These are phyloP conservation scores for Agarophyton chilense DNA, from an alignment of 23 red algal species.

Conservation along the genomic window DNA sequence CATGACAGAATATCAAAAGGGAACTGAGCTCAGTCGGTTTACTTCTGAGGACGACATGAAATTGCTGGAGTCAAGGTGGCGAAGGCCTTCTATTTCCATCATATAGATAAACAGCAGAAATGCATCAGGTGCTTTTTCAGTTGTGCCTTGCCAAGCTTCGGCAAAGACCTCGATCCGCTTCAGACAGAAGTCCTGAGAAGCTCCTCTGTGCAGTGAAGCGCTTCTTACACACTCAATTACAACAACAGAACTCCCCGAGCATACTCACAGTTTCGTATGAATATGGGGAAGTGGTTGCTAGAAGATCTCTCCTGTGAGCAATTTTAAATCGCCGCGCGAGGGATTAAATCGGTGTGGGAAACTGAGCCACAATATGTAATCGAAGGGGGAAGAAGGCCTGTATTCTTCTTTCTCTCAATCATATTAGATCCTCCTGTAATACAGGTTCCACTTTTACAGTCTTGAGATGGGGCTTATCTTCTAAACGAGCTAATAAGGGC, in stretches of 20 bases:
- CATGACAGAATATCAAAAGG: constrained; percentile 42
- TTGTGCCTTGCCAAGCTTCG: constrained; percentile 32
- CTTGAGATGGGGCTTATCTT: constrained; percentile 78
- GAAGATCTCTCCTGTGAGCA: constrained; percentile 57
- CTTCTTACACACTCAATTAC: constrained; percentile 73
- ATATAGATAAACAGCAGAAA: too few species aligned
- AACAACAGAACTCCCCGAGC: constrained; percentile 77
- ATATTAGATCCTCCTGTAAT: constrained; percentile 61
- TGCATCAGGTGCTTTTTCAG: too few species aligned
- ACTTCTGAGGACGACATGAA: constrained; percentile 41
- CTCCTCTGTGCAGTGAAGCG: constrained; percentile 47
- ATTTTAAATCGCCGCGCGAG: constrained; percentile 55
- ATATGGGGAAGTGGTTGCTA: constrained; percentile 85
- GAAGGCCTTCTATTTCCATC: too few species aligned
- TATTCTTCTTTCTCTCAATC: constrained; percentile 72
- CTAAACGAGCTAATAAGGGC: constrained; percentile 84
- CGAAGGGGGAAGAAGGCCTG: constrained; percentile 87
- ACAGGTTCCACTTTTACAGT: constrained; percentile 84
- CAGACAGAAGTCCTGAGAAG: constrained; percentile 80
- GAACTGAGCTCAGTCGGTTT: constrained; percentile 51
- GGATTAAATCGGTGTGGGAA: constrained; percentile 73
- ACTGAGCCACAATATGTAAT: constrained; percentile 71
- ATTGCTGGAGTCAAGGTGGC: too few species aligned
- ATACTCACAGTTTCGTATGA: constrained; percentile 33
- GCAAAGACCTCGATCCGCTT: constrained; percentile 79